Percentiles rank a stretch among this genome's conserved stretches.
These are phyloP conservation scores for Calvatia gigantea DNA, from an alignment of 768 basidiomycete genomes.

Conservation along the genomic window DNA sequence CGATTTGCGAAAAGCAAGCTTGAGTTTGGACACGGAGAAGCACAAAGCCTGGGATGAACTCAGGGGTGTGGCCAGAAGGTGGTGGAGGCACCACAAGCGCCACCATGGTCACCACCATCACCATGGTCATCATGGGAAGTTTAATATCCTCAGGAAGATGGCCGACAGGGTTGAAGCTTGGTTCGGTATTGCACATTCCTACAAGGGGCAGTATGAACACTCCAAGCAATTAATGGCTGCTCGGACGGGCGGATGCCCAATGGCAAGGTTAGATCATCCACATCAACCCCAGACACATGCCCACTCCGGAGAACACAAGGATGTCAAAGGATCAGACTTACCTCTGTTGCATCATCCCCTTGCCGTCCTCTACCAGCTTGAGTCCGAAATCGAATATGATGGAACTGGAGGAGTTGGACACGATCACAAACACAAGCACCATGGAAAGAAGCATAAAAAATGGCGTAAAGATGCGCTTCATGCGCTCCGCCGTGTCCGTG, in stretches of 20 bases:
- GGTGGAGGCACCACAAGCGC: conserved; percentile 22
- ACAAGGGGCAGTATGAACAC: not conserved
- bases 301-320: too few species aligned
- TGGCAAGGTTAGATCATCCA: not conserved
- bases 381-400: too few species aligned
- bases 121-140: not conserved
- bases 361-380: too few species aligned
- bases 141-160: not conserved
- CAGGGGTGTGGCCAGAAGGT: conserved; percentile 32
- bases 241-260: not conserved
- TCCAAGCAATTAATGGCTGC: not conserved
- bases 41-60: conserved; percentile 45
- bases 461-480: conserved; percentile 32
- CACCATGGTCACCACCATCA: not conserved
- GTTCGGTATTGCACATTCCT: not conserved
- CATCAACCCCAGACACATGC: too few species aligned
- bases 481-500: conserved; percentile 50
- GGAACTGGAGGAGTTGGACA: too few species aligned
- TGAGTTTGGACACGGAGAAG: conserved; percentile 56
- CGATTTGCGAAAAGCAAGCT: conserved; percentile 45
- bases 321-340: too few species aligned
- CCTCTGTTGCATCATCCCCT: too few species aligned
- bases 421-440: not conserved
- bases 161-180: not conserved
- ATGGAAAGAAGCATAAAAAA: conserved; percentile 12